Base-by-base conservation (phyloP, 1,139 yeast species). In the Saccharomyces hybrid region DNA sequence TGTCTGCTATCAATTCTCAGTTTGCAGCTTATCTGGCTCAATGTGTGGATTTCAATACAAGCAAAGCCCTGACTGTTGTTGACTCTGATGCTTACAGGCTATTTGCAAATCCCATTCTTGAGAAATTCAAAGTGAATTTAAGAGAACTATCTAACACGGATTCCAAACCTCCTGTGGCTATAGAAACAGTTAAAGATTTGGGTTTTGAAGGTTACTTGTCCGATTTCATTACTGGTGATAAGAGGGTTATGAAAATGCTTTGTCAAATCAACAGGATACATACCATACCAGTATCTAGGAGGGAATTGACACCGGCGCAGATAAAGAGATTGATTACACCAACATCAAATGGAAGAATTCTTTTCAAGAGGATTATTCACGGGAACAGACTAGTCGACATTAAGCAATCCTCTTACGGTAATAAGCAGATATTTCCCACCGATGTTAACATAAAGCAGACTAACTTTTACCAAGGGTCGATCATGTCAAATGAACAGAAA, bases 161-260 rank as follows among this genome's bases (percentile, higher is more conserved):
- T 1, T 56, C 70, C 19, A 54, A 58, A 2, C 70, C 68, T 2
- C 71, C 72, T 4, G 54, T 75, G 19, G 53, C 76, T 0, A 59
- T 57, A 7, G 76, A 73, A 7, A 68, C 73, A 47, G 62, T 90
- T 4, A 64, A 61, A 38, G 49, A 61, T 1, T 51, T 55, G n/a
- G 97, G 97, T 0, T 88, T 93, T 68, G 96, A 88, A 57, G 95
- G 96, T 0, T 88, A 80, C 63, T 64, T 90, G 41, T 71, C 81
- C 1, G 97, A 93, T 63, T 81, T 81, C 58, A 65, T 93, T 1
- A 71, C 73, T 1, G 99, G 97, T 0, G 96, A 97, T 1, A 67
- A 71, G 8, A 79, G 80, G n/a, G 96, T 93, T 0, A 67, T 89
- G 50, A 76, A 78, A 53, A 88, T 88, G 89, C 75, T 93, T 50